Percentiles rank a stretch among this genome's conserved stretches.
phyloP scores from a whole-genome alignment of 345 rosid species.

The Aethionema arabicum region DNA sequence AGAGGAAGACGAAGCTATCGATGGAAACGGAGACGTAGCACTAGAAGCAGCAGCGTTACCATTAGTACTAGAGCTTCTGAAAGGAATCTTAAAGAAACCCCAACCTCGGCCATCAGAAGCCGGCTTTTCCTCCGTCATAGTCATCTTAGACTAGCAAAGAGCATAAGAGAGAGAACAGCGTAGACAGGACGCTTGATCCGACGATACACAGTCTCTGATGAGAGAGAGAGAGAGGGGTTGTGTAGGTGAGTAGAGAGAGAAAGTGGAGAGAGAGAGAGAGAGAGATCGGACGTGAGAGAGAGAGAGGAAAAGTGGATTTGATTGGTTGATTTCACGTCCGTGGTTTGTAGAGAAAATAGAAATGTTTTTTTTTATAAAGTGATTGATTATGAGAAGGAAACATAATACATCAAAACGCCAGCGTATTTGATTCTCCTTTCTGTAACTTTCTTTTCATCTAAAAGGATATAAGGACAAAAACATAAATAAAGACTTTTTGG shows the following conservation, averaged over 20 bases:
- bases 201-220: too few species aligned
- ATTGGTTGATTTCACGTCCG: slow-evolving; percentile 42
- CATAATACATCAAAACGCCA: slow-evolving; percentile 16
- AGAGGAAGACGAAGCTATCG: slow-evolving; percentile 47
- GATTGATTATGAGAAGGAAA: slow-evolving; percentile 32
- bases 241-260: slow-evolving; percentile 17
- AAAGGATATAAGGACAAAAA: too few species aligned
- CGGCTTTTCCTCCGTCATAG: slow-evolving; percentile 64
- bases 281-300: slow-evolving; percentile 38
- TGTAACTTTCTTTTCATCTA: slow-evolving; percentile 9
- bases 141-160: slow-evolving; percentile 45
- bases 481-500: slow-evolving; percentile 3
- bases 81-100: slow-evolving; percentile 86
- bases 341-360: neutral
- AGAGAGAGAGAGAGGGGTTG: slow-evolving; percentile 14
- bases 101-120: slow-evolving; percentile 65
- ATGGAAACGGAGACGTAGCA: slow-evolving; percentile 39
- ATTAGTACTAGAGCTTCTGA: slow-evolving; percentile 45
- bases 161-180: slow-evolving; percentile 14
- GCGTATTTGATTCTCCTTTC: slow-evolving; percentile 23
- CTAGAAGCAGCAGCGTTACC: slow-evolving; percentile 32
- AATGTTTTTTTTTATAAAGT: neutral
- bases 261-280: slow-evolving; percentile 10
- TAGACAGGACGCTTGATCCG: slow-evolving; percentile 23
- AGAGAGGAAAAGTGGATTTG: slow-evolving; percentile 37